Conservation (phyloP, 768 basidiomycete species). For the Tulasnella sp. region DNA sequence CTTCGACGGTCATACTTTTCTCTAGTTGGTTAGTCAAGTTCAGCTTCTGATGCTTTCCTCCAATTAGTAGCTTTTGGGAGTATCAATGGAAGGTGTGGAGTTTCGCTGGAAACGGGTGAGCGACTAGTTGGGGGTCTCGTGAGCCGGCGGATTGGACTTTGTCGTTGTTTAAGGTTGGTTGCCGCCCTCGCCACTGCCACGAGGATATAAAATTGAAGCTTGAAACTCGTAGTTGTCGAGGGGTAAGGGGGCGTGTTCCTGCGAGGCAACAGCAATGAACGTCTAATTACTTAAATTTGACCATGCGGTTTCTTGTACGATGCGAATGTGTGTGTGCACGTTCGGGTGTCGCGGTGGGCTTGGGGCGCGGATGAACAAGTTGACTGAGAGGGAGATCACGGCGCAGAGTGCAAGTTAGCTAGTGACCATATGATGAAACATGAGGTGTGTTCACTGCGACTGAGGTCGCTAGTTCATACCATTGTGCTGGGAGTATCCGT, state of each 20-base stretch:
- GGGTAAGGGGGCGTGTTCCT: not conserved
- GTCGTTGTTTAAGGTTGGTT: conserved; percentile 1
- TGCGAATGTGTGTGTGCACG: not conserved
- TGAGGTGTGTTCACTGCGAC: not conserved
- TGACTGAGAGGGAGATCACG: not conserved
- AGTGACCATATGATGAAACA: too few species aligned
- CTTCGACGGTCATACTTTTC: not conserved
- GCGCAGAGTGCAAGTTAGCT: too few species aligned
- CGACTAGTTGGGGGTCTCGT: not conserved
- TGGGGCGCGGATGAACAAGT: not conserved
- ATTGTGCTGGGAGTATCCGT: not conserved
- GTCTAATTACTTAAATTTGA: not conserved
- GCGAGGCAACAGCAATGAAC: not conserved
- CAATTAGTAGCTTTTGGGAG: not conserved
- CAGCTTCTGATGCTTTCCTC: not conserved
- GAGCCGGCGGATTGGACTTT: not conserved
- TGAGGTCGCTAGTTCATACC: not conserved
- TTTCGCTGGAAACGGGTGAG: not conserved
- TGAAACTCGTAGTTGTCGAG: too few species aligned
- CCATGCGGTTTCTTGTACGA: not conserved
- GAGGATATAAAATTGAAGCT: not conserved
- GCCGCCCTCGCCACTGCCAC: not conserved
- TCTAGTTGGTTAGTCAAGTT: not conserved
- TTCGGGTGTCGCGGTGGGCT: not conserved
- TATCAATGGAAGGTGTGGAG: not conserved